Percentiles rank a stretch among this genome's conserved stretches.
Conservation (phyloP, 768 basidiomycete species). For the Amanita jacksonii region DNA sequence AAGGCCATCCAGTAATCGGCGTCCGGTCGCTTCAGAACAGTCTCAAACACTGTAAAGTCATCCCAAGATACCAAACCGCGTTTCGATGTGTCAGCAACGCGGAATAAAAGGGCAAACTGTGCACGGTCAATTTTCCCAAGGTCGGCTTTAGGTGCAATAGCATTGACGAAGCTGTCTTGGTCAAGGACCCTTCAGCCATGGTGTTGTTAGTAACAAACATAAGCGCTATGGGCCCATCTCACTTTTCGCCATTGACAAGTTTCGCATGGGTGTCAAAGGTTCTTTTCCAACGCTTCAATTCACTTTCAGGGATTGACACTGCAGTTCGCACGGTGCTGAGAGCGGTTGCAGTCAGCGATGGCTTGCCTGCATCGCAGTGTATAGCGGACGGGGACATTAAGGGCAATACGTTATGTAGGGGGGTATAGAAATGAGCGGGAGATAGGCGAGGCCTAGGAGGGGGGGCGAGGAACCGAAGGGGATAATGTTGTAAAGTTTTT, state of each 20-base stretch:
- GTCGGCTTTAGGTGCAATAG: constrained; percentile 85
- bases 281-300: constrained; percentile 82
- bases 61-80: constrained; percentile 84
- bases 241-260: constrained; percentile 74
- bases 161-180: constrained; percentile 84
- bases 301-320: constrained; percentile 66
- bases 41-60: constrained; percentile 94
- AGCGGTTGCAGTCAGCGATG: constrained; percentile 40
- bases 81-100: constrained; percentile 72
- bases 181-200: constrained; percentile 63
- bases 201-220: constrained; percentile 12
- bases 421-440: constrained; percentile 16
- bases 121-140: constrained; percentile 77
- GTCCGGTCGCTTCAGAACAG: constrained; percentile 85
- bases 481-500: background rate
- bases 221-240: constrained; percentile 26
- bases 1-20: constrained; percentile 97
- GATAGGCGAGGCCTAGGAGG: constrained; percentile 2
- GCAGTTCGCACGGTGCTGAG: constrained; percentile 59
- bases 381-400: constrained; percentile 38
- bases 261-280: constrained; percentile 79
- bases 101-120: constrained; percentile 86
- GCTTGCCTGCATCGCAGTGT: constrained; percentile 43
- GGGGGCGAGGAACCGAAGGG: background rate
- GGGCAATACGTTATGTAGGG: constrained; percentile 24